Evolutionary conservation across 192 early-diverging fungal species (phyloP).

Genomic region (Lunasporangiospora selenospora): DNA sequence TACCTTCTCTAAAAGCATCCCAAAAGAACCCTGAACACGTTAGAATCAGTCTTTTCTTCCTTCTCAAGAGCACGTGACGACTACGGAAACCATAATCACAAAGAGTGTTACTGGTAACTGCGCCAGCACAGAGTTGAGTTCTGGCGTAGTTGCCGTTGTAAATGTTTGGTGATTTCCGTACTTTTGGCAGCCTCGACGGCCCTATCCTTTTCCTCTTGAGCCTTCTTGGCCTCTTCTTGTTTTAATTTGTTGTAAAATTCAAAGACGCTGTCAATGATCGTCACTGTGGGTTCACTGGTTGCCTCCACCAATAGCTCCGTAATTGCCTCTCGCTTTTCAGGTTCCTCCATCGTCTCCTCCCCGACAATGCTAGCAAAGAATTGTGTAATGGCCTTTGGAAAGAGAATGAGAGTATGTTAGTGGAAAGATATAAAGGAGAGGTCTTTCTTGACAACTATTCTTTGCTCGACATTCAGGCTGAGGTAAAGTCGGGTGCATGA

Average conservation of each 20-base stretch:
- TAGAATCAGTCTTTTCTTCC: too few species aligned
- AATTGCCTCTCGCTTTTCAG: constrained; percentile 74
- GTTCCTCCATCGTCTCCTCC: constrained; percentile 68
- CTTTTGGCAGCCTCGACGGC: constrained; percentile 41
- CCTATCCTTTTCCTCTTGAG: constrained; percentile 47
- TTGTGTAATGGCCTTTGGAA: constrained; percentile 61
- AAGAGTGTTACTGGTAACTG: too few species aligned
- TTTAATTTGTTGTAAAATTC: constrained; percentile 42
- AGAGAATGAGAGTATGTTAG: neutral
- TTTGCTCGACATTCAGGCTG: too few species aligned
- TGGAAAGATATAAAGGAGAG: neutral
- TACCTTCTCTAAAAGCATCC: too few species aligned
- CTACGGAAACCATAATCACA: too few species aligned
- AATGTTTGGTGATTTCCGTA: too few species aligned
- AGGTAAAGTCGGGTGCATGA: too few species aligned
- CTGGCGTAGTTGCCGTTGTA: too few species aligned
- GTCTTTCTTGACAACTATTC: too few species aligned
- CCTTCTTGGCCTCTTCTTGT: constrained; percentile 39
- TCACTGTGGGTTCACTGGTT: constrained; percentile 55
- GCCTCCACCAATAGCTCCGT: constrained; percentile 69
- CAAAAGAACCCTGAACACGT: too few species aligned
- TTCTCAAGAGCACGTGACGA: too few species aligned
- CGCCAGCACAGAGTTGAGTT: too few species aligned
- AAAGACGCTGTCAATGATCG: constrained; percentile 54
- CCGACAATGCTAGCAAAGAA: constrained; percentile 71